Conservation (phyloP, 2,329 filamentous ascomycete species). For the Huntiella moniliformis region DNA sequence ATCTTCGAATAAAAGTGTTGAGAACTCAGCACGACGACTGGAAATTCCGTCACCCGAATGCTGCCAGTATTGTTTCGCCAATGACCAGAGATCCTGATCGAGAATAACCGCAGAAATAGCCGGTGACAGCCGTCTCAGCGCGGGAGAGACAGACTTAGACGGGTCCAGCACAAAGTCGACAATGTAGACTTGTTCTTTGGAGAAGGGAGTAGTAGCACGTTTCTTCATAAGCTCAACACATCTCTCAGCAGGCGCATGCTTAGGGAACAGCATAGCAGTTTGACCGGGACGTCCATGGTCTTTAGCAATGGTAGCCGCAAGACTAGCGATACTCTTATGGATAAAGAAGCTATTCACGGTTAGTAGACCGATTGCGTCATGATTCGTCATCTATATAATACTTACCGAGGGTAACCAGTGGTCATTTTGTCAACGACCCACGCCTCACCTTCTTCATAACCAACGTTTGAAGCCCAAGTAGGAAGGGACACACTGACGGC, state of each 20-base stretch:
- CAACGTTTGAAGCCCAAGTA: conserved; percentile 79
- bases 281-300: conserved; percentile 43
- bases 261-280: conserved; percentile 70
- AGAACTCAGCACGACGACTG: conserved; percentile 81
- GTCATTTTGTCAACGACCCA: conserved; percentile 76
- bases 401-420: conserved; percentile 73
- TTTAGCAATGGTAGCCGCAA: conserved; percentile 48
- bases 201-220: conserved; percentile 27
- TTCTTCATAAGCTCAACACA: conserved; percentile 56
- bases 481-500: conserved; percentile 91
- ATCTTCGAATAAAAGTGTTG: conserved; percentile 53
- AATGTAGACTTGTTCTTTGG: conserved; percentile 25
- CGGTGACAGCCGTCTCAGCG: conserved; percentile 36
- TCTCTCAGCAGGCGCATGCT: conserved; percentile 44
- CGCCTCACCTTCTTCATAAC: conserved; percentile 78
- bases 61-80: conserved; percentile 94
- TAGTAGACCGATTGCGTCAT: background rate
- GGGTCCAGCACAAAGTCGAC: conserved; percentile 46
- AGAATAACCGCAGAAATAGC: conserved; percentile 55
- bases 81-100: conserved; percentile 42
- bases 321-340: conserved; percentile 59
- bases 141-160: conserved; percentile 29
- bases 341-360: conserved; percentile 66
- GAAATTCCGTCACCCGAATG: conserved; percentile 87
- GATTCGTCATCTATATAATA: background rate